Percentiles rank a stretch among this genome's conserved stretches.
Evolutionary conservation across 768 basidiomycete species (phyloP).

Genomic region (Lactarius pseudohatsudake): DNA sequence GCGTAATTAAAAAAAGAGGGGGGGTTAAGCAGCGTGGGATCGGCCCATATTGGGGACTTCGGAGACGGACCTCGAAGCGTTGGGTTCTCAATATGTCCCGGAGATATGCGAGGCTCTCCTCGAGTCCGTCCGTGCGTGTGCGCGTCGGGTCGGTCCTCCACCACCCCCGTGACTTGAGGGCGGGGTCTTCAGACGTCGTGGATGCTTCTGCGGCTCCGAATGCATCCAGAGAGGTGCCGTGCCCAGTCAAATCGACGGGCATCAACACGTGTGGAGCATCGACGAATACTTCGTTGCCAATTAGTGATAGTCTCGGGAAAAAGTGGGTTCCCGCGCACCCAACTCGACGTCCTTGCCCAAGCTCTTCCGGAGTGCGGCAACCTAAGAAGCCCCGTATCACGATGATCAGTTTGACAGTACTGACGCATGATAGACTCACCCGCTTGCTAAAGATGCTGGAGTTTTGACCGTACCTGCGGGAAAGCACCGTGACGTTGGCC

Average conservation of each 20-base stretch:
- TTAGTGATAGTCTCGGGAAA: background rate
- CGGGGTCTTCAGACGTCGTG: slow-evolving; percentile 44
- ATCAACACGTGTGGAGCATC: slow-evolving; percentile 68
- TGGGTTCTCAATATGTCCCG: slow-evolving; percentile 57
- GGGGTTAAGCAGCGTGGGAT: slow-evolving; percentile 14
- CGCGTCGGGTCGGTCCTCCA: slow-evolving; percentile 58
- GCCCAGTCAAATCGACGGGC: slow-evolving; percentile 56
- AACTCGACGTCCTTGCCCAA: slow-evolving; percentile 61
- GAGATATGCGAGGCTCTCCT: slow-evolving; percentile 54
- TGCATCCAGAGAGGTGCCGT: slow-evolving; percentile 36
- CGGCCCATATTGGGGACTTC: slow-evolving; percentile 3
- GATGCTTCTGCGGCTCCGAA: slow-evolving; percentile 43
- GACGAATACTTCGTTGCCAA: slow-evolving; percentile 57
- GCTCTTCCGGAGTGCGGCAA: slow-evolving; percentile 70
- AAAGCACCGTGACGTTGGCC: background rate
- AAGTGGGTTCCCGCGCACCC: slow-evolving; percentile 40
- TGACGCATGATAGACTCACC: slow-evolving; percentile 39
- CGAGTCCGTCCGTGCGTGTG: slow-evolving; percentile 53
- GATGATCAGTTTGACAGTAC: slow-evolving; percentile 2
- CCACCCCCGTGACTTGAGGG: slow-evolving; percentile 66
- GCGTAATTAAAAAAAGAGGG: background rate
- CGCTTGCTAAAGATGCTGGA: slow-evolving; percentile 66
- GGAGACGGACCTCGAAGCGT: slow-evolving; percentile 60
- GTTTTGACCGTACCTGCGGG: slow-evolving; percentile 62
- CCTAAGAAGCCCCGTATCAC: slow-evolving; percentile 37